A percentile compares a stretch with the other conserved stretches of the same genome.
Evolutionary conservation across 2,329 filamentous ascomycete species (phyloP).

Genomic region (Hypomyces perniciosus): DNA sequence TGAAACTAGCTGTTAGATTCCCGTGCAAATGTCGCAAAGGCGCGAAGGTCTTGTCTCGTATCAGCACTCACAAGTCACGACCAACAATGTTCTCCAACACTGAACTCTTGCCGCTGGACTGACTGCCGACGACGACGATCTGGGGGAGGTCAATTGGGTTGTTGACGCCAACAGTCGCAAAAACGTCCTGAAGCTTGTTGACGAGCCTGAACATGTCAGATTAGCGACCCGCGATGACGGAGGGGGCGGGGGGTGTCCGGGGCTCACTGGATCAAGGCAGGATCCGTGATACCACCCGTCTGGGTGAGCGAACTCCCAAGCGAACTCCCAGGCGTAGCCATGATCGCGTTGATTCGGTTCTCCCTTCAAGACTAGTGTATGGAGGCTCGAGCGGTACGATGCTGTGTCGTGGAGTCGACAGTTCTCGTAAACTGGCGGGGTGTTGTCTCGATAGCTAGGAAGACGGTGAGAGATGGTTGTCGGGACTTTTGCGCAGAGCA

Average conservation of each 20-base stretch:
- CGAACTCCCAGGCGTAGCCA: slow-evolving; percentile 25
- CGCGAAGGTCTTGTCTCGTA: neutral
- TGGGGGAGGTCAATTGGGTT: slow-evolving; percentile 98
- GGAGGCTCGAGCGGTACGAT: neutral
- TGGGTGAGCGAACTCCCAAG: slow-evolving; percentile 33
- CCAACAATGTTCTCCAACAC: slow-evolving; percentile 98
- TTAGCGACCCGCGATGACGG: slow-evolving; percentile 9
- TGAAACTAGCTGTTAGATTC: neutral
- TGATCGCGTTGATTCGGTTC: slow-evolving; percentile 17
- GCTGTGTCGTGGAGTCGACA: slow-evolving; percentile 6
- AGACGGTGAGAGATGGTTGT: slow-evolving; percentile 9
- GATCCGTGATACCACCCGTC: slow-evolving; percentile 58
- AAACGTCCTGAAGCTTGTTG: slow-evolving; percentile 99
- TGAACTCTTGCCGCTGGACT: slow-evolving; percentile 98
- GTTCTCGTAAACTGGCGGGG: slow-evolving; percentile 8
- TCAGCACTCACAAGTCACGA: slow-evolving; percentile 79
- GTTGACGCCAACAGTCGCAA: slow-evolving; percentile 95
- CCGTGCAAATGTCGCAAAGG: neutral
- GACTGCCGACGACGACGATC: slow-evolving; percentile 95
- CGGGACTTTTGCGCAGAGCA: neutral
- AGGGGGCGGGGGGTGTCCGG: slow-evolving; percentile 15
- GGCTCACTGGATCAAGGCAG: slow-evolving; percentile 57
- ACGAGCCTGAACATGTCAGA: slow-evolving; percentile 56
- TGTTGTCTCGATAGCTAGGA: slow-evolving; percentile 5
- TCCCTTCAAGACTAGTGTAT: neutral